Base-by-base conservation (phyloP, 2,329 filamentous ascomycete species). In the Verticillium longisporum region DNA sequence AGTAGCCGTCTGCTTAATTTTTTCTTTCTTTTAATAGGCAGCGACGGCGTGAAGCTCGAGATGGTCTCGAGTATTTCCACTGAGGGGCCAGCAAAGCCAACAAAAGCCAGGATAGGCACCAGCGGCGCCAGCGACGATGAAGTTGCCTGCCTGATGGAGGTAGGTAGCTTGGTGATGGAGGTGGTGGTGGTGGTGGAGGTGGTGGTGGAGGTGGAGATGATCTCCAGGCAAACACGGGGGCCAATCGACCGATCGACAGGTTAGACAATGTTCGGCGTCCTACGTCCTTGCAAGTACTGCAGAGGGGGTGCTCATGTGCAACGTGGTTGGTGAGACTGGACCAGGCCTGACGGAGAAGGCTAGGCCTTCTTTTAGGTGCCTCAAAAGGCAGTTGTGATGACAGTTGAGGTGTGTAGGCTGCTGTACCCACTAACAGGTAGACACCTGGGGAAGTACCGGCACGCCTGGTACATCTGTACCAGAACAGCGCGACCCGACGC, bases 401-500 rank as follows among this genome's bases (percentile, higher is more conserved):
- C n/a, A n/a, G n/a, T n/a, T n/a, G n/a, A n/a, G n/a, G n/a, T n/a
- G n/a, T n/a, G n/a, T n/a, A n/a, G n/a, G n/a, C n/a, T n/a, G n/a
- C n/a, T n/a, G n/a, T n/a, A n/a, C n/a, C n/a, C n/a, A n/a, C n/a
- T n/a, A n/a, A n/a, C n/a, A 7, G 41, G 41, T n/a, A 50, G 41
- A 50, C 6, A 11, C 26, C 26, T 31, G n/a, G 4, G 33, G 37
- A 6, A 34, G 37, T 33, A 34, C 32, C 33, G 26, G 18, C 9
- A 36, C 4, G 13, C 34, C 4, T 10, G 34, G 13, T 13, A 36
- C 34, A 3, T 10, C 9, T 21, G 18, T 21, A 21, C 34, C 34
- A 21, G n/a, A 21, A 11, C n/a, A 56, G 50, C 63, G 63, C 63
- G 63, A 45, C 54, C 57, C 32, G 58, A 62, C 63, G 62, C 63